Evolutionary conservation across 768 basidiomycete genomes (phyloP).

Genomic region (Tephrocybe sp.): DNA sequence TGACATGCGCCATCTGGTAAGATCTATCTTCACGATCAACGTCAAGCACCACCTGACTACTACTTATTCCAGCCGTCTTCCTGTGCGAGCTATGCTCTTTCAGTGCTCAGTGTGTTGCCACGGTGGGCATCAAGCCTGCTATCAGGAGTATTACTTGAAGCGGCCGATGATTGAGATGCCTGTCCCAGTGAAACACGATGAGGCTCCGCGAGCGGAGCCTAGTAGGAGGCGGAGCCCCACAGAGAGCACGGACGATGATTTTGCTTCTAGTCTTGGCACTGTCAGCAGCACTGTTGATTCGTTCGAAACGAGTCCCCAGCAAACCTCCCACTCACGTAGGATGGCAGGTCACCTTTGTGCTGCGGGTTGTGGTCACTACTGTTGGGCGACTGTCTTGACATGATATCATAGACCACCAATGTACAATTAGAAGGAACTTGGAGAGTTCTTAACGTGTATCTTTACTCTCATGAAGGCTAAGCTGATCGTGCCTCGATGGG

Average conservation of each 20-base stretch:
- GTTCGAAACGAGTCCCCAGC: slow-evolving; percentile 18
- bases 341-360: slow-evolving; percentile 66
- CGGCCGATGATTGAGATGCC: slow-evolving; percentile 54
- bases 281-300: slow-evolving; percentile 19
- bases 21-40: slow-evolving; percentile 17
- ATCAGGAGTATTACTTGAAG: slow-evolving; percentile 61
- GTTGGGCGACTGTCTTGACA: slow-evolving; percentile 51
- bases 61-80: slow-evolving; percentile 55
- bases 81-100: slow-evolving; percentile 67
- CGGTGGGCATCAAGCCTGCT: slow-evolving; percentile 81
- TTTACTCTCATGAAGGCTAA: neutral
- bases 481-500: neutral
- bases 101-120: slow-evolving; percentile 77
- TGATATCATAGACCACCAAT: neutral
- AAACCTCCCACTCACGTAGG: slow-evolving; percentile 11
- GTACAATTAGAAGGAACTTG: no score
- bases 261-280: slow-evolving; percentile 17
- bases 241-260: slow-evolving; percentile 25
- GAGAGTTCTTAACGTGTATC: neutral
- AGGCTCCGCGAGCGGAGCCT: slow-evolving; percentile 9
- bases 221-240: slow-evolving; percentile 15
- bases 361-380: slow-evolving; percentile 80
- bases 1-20: slow-evolving; percentile 74
- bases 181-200: slow-evolving; percentile 15
- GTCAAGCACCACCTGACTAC: neutral